A percentile compares a stretch with the other conserved stretches of the same genome.
These are phyloP conservation scores for Debaryomyces sp. DNA, from an alignment of 1,139 yeast genomes.

Conservation along the genomic window DNA sequence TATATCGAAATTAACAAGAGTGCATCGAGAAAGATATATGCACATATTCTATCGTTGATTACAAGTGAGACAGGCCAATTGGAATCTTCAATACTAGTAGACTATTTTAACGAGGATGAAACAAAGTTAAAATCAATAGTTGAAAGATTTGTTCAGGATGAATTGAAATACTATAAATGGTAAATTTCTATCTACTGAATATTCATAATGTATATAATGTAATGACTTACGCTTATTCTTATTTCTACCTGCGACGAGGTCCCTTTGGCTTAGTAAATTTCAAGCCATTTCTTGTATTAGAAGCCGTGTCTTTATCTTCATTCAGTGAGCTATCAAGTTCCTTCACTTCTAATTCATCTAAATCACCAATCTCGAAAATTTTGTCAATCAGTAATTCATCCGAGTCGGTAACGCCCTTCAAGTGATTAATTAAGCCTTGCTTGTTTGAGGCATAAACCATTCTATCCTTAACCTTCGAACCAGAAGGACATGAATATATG, in stretches of 20 bases:
- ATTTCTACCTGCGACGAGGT: conserved; percentile 47
- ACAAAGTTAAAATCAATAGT: conserved; percentile 24
- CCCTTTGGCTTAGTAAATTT: conserved; percentile 59
- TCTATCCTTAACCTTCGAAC: conserved; percentile 85
- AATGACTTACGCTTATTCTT: not conserved
- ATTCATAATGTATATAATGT: not conserved
- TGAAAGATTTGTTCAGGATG: conserved; percentile 25
- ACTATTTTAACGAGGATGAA: conserved; percentile 21
- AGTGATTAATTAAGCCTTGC: conserved; percentile 60
- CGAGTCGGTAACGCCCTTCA: conserved; percentile 38
- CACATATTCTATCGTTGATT: conserved; percentile 21
- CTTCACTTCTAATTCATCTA: conserved; percentile 59
- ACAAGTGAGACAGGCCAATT: conserved; percentile 12
- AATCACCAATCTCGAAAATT: conserved; percentile 67
- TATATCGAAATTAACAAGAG: conserved; percentile 40
- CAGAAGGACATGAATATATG: conserved; percentile 87
- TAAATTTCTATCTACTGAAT: not conserved
- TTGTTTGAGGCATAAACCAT: conserved; percentile 92
- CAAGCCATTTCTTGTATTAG: conserved; percentile 22
- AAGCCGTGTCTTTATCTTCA: conserved; percentile 15
- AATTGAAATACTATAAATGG: conserved; percentile 12
- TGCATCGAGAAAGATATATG: conserved; percentile 50
- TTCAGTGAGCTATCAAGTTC: conserved; percentile 25
- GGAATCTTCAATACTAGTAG: conserved; percentile 15
- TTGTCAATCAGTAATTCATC: conserved; percentile 31